phyloP scores from a whole-genome alignment of 441 rosid genomes.

The Rhodomyrtus psidioides region DNA sequence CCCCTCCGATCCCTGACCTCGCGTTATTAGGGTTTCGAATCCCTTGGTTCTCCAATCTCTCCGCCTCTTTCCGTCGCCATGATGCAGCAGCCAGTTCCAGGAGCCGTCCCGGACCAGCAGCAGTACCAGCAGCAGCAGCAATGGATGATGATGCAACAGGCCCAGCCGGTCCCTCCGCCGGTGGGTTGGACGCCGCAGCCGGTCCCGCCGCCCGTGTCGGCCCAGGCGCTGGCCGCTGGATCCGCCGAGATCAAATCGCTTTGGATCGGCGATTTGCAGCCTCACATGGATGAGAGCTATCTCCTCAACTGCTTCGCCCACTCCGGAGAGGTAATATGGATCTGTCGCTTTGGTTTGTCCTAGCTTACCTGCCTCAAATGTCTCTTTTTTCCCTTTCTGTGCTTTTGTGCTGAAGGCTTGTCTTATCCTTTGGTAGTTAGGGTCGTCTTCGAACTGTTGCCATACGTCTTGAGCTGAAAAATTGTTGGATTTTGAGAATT shows the following conservation, averaged over 20 bases:
- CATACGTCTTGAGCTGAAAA: background rate
- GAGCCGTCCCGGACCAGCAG: conserved; percentile 24
- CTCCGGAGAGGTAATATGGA: conserved; percentile 52
- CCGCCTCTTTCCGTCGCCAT: conserved; percentile 12
- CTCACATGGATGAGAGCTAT: conserved; percentile 89
- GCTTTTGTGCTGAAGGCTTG: background rate
- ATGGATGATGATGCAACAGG: conserved; percentile 57
- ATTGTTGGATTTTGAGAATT: background rate
- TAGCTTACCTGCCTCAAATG: background rate
- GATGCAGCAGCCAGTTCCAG: conserved; percentile 84
- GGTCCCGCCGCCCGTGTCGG: conserved; percentile 17
- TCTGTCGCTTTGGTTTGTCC: background rate
- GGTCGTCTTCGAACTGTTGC: background rate
- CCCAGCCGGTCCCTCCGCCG: conserved; percentile 58
- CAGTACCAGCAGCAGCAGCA: conserved; percentile 42
- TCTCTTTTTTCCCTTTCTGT: background rate
- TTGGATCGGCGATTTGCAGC: conserved; percentile 89
- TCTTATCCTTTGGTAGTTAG: background rate
- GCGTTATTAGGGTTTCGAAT: background rate
- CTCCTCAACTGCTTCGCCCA: conserved; percentile 38
- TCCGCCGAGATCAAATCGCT: conserved; percentile 57
- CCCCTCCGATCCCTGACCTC: background rate
- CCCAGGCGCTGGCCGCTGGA: background rate
- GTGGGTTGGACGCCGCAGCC: conserved; percentile 18
- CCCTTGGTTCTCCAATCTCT: background rate